Conservation (phyloP, 176 grass and related monocot species). For the Canna indica region DNA sequence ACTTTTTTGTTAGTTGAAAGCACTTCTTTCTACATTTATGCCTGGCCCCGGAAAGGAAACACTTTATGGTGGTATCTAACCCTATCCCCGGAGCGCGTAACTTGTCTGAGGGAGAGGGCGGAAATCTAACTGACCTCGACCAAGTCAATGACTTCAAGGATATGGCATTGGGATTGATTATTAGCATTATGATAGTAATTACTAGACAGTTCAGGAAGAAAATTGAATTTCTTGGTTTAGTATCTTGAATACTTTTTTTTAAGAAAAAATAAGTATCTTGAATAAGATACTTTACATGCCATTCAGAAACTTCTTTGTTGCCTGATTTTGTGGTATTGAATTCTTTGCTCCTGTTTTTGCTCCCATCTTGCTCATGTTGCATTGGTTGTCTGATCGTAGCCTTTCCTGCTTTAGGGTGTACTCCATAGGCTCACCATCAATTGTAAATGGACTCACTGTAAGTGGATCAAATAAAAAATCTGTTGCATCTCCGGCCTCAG, state of each 20-base stretch:
- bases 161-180: not conserved
- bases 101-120: no score
- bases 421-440: conserved; percentile 20
- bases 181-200: not conserved
- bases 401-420: conserved; percentile 37
- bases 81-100: no score
- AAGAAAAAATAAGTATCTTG: no score
- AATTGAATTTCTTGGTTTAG: not conserved
- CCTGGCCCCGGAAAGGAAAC: no score
- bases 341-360: not conserved
- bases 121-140: no score
- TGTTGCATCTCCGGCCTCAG: conserved; percentile 28
- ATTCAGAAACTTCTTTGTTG: not conserved
- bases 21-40: no score
- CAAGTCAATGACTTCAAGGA: no score
- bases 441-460: conserved; percentile 34
- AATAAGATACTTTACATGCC: not conserved
- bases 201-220: not conserved
- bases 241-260: not conserved
- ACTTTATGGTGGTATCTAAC: no score
- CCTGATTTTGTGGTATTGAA: no score
- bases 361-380: not conserved
- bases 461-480: conserved; percentile 35
- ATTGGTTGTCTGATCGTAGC: not conserved
- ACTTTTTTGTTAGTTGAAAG: no score